phyloP scores from a whole-genome alignment of 2,329 filamentous ascomycete species.

The Metarhizium robertsii region DNA sequence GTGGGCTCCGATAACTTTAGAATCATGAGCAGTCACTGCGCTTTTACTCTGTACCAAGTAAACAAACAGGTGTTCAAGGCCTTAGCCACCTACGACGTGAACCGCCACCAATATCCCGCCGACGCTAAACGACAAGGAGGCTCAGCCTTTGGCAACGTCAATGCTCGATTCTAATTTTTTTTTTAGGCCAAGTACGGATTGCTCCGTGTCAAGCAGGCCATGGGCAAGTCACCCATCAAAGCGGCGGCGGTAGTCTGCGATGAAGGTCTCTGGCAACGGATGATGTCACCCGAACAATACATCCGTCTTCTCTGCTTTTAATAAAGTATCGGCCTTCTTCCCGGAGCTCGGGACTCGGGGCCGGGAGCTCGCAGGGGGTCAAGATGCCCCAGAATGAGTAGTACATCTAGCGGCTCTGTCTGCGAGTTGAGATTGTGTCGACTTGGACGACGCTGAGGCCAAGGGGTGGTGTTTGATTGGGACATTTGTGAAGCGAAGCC shows the following conservation, averaged over 20 bases:
- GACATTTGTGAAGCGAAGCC: neutral
- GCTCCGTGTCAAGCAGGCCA: too few relatives aligned
- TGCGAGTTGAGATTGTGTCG: conserved; percentile 4
- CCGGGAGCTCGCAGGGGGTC: neutral
- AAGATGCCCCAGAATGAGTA: conserved; percentile 2
- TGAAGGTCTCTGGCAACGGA: too few relatives aligned
- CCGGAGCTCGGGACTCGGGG: neutral
- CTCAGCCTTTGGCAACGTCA: neutral
- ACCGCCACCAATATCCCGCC: neutral
- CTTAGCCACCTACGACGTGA: neutral
- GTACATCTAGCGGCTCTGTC: conserved; percentile 2
- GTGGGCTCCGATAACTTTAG: neutral
- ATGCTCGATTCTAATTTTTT: neutral
- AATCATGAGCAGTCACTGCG: neutral
- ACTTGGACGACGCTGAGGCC: neutral
- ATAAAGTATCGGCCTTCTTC: neutral
- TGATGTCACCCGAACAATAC: too few relatives aligned
- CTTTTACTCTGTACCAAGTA: neutral
- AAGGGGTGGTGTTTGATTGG: neutral
- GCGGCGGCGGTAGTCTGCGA: too few relatives aligned
- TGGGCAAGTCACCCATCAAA: too few relatives aligned
- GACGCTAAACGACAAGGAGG: too few relatives aligned
- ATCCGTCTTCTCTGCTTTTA: too few relatives aligned
- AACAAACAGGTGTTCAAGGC: neutral
- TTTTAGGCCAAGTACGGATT: neutral